Percentiles rank a stretch among this genome's conserved stretches.
Evolutionary conservation across 108 stramenopile genomes (phyloP).

Genomic region (Epipyxis sp.): DNA sequence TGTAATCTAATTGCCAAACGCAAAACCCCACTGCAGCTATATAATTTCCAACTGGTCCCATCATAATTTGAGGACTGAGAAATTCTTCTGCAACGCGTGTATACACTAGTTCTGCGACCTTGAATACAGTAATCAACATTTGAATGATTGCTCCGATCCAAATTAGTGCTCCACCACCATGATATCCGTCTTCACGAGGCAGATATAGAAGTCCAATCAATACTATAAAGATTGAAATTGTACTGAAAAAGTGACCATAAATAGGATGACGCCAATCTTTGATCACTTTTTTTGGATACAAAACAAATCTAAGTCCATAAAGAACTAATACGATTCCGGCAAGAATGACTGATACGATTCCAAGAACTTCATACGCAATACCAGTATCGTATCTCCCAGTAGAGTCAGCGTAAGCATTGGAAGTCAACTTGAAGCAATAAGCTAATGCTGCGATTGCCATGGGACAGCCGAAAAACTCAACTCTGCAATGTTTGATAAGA

Average conservation of each 20-base stretch:
- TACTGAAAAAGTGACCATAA: conserved; percentile 3
- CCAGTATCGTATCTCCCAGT: neutral
- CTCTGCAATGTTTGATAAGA: neutral
- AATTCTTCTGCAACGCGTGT: conserved; percentile 1
- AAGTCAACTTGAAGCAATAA: neutral
- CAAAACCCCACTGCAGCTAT: conserved; percentile 6
- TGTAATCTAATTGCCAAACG: neutral
- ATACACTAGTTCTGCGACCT: conserved; percentile 14
- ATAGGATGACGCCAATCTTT: conserved; percentile 30
- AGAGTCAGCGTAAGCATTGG: neutral
- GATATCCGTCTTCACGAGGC: neutral
- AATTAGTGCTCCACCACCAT: neutral
- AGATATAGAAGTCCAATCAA: neutral
- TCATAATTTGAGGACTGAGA: neutral
- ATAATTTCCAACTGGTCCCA: conserved; percentile 15
- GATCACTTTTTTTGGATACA: conserved; percentile 1
- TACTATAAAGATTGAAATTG: conserved; percentile 1
- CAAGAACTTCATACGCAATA: neutral
- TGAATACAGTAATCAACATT: conserved; percentile 17
- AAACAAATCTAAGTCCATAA: neutral
- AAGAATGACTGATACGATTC: neutral
- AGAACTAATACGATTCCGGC: neutral
- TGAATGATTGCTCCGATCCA: conserved; percentile 31
- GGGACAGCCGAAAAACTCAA: conserved; percentile 22
- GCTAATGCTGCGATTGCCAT: conserved; percentile 27